Base-by-base conservation (phyloP, 2,329 filamentous ascomycete genomes). In the Colletotrichum sp. region DNA sequence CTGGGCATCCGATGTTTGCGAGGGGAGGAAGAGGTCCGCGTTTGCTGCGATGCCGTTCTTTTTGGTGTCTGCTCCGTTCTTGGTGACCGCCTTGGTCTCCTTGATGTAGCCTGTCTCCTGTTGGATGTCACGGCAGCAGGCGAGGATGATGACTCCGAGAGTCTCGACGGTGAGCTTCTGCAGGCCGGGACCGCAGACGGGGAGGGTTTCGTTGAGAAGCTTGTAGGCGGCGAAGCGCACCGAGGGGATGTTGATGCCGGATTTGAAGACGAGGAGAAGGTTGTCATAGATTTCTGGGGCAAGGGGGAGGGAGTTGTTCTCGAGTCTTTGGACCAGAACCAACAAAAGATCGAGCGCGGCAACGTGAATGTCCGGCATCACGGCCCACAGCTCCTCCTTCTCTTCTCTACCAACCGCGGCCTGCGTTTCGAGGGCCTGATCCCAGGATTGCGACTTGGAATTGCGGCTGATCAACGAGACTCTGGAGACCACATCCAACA, bases 321-420 rank as follows among this genome's bases (percentile, higher is more conserved):
- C 89, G 28, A 96, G 87, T 13, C 93, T 90, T 70, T 88, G 83
- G 26, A 92, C 82, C 62, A 97, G 81, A 13, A 87, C 84, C 10
- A 88, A 83, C 26, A 95, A 84, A 2, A 98, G 84, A 26, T 90
- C 84, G 70, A 98, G 85, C n/a, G 92, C 90, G 16, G 94, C 92
- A 16, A 92, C 84, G 81, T 98, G 95, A 52, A 98, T 90, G 12
- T 90, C 88, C 6, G 96, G 95, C 13, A 98, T 88, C 22, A 91
- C 88, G 63, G 90, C 86, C 91, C 94, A 96, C 5, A 98, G 88
- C 60, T 93, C 91, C 69, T 98, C 95, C 76, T 93, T 93, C 84
- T 98, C 96, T 66, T 98, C 95, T 76, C 94, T 91, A 36, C 92
- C 90, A 77, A 97, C 91, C 77, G 95, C 93, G 9, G 92, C 88